phyloP scores from a whole-genome alignment of 2,329 filamentous ascomycete species.

The Nothomitra cinnamomea region DNA sequence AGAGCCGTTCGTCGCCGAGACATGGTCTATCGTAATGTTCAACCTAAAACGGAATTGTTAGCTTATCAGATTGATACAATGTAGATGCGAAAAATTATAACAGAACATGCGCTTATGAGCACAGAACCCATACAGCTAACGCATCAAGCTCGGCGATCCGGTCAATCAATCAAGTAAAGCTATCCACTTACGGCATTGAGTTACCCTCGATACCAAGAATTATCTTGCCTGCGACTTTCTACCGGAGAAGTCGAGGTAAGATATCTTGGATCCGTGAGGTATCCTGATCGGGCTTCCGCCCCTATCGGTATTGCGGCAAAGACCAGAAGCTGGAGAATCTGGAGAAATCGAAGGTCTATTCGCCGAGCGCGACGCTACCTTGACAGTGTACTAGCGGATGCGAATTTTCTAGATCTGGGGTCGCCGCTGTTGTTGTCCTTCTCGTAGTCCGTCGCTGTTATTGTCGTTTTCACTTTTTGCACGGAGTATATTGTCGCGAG shows the following conservation, averaged over 20 bases:
- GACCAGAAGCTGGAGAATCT: not conserved
- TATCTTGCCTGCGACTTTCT: not conserved
- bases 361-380: too few relatives aligned
- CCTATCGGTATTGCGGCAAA: not conserved
- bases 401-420: too few relatives aligned
- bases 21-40: conserved; percentile 6
- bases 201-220: not conserved
- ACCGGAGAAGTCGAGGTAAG: conserved; percentile 1
- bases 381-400: too few relatives aligned
- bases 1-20: conserved; percentile 4
- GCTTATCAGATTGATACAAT: not conserved
- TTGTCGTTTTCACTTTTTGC: too few relatives aligned
- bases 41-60: not conserved
- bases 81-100: too few relatives aligned
- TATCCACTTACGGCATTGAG: conserved; percentile 1
- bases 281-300: not conserved
- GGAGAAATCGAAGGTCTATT: not conserved
- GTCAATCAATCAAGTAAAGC: too few relatives aligned
- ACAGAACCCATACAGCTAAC: too few relatives aligned
- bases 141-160: too few relatives aligned
- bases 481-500: too few relatives aligned
- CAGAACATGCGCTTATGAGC: too few relatives aligned
- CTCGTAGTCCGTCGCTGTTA: too few relatives aligned
- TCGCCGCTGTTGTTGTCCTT: too few relatives aligned
- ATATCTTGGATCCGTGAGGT: not conserved